Evolutionary conservation across 2,329 filamentous ascomycete species (phyloP).

Genomic region (Gremmenia infestans): DNA sequence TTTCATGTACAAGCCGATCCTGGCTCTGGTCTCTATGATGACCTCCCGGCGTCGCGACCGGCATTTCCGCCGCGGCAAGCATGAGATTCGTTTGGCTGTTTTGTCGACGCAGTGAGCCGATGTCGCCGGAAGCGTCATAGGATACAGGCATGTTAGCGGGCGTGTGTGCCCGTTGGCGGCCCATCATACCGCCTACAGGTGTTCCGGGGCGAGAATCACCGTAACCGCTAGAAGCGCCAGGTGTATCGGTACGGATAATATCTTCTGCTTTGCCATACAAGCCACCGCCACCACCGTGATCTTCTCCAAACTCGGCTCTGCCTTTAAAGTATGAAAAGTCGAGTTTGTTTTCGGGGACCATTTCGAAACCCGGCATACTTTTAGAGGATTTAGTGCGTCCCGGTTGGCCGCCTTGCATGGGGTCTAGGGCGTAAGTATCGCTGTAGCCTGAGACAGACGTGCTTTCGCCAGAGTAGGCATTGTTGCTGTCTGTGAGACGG

Average conservation of each 20-base stretch:
- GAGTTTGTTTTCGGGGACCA: constrained; percentile 80
- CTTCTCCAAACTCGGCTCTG: constrained; percentile 78
- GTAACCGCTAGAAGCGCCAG: constrained; percentile 19
- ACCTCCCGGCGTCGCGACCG: constrained; percentile 35
- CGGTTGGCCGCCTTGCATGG: constrained; percentile 56
- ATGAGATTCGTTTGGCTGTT: constrained; percentile 50
- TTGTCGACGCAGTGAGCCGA: constrained; percentile 35
- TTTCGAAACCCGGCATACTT: constrained; percentile 70
- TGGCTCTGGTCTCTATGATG: constrained; percentile 30
- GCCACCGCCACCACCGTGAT: constrained; percentile 70
- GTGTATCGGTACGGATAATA: constrained; percentile 37
- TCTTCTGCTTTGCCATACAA: constrained; percentile 58
- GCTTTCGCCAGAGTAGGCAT: constrained; percentile 50
- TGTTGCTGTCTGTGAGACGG: constrained; percentile 63
- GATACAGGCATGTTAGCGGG: constrained; percentile 22
- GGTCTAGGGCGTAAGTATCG: constrained; percentile 73
- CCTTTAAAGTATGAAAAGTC: constrained; percentile 92
- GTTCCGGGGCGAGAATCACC: constrained; percentile 26
- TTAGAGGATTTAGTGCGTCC: constrained; percentile 31
- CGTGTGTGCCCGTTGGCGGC: constrained; percentile 6
- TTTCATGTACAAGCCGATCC: constrained; percentile 28
- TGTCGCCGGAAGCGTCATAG: constrained; percentile 25
- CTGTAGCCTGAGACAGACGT: constrained; percentile 68
- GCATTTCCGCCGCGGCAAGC: constrained; percentile 47
- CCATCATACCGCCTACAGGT: constrained; percentile 14